A percentile compares a stretch with the other conserved stretches of the same genome.
Evolutionary conservation across 768 basidiomycete species (phyloP).

Genomic region (Chiua virens): DNA sequence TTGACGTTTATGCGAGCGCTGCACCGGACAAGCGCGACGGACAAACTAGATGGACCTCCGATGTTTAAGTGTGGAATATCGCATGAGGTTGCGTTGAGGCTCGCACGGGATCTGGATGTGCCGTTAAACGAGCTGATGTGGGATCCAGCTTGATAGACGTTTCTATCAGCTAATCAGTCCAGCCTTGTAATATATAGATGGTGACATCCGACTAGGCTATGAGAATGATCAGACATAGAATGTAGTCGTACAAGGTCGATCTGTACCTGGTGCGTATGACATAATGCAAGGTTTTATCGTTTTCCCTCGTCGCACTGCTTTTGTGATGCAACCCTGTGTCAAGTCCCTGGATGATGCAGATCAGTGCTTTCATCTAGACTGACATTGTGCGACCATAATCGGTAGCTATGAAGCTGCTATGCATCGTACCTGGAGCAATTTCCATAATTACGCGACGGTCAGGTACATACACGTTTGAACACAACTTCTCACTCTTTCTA

Average conservation of each 20-base stretch:
- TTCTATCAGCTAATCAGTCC: too few species aligned
- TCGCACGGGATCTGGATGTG: constrained; percentile 63
- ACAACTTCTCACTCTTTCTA: constrained; percentile 17
- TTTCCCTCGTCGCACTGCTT: background rate
- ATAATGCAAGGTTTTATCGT: background rate
- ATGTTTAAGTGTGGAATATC: constrained; percentile 75
- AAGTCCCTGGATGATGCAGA: too few species aligned
- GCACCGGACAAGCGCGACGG: constrained; percentile 59
- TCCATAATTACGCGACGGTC: constrained; percentile 19
- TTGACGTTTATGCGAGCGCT: constrained; percentile 64
- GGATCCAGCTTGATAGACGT: constrained; percentile 42
- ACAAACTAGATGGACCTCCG: constrained; percentile 67
- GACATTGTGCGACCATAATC: too few species aligned
- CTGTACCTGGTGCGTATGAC: background rate
- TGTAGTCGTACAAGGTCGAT: too few species aligned
- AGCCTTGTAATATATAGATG: too few species aligned
- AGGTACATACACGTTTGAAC: constrained; percentile 18
- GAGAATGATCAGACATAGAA: too few species aligned
- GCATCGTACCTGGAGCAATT: background rate
- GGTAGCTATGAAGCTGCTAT: background rate
- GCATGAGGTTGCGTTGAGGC: constrained; percentile 49
- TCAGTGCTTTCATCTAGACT: too few species aligned
- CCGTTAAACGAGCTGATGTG: constrained; percentile 65
- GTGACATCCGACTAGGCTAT: too few species aligned
- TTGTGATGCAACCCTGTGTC: background rate